These are phyloP conservation scores for Podaxis sp. DNA, from an alignment of 768 basidiomycete genomes.

Conservation along the genomic window DNA sequence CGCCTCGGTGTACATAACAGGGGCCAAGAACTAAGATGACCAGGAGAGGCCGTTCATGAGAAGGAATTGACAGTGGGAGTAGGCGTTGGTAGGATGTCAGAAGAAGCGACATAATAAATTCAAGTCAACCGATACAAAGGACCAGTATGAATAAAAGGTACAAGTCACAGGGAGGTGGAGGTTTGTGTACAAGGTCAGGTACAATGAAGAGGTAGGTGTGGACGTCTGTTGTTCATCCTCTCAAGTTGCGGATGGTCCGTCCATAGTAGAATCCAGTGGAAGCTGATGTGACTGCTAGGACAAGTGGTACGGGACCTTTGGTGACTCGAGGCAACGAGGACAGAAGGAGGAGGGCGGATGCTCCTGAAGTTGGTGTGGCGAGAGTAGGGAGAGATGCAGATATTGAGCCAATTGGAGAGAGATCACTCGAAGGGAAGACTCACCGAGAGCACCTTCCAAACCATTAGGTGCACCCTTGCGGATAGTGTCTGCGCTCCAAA, in stretches of 20 bases:
- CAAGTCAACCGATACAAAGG: background rate
- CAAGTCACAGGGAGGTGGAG: background rate
- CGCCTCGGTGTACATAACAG: background rate
- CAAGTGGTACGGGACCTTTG: slow-evolving; percentile 70
- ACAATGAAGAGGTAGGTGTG: background rate
- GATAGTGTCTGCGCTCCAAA: slow-evolving; percentile 76
- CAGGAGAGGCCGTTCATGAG: no score
- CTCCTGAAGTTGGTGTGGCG: slow-evolving; percentile 39
- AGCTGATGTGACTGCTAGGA: slow-evolving; percentile 59
- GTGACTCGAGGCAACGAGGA: slow-evolving; percentile 69
- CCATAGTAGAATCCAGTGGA: slow-evolving; percentile 67
- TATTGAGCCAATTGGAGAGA: background rate
- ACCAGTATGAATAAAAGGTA: background rate
- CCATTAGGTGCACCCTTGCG: slow-evolving; percentile 69
- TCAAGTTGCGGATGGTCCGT: slow-evolving; percentile 44
- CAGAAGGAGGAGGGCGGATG: slow-evolving; percentile 68
- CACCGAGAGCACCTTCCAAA: slow-evolving; percentile 76
- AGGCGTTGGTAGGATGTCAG: background rate
- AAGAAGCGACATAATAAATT: background rate
- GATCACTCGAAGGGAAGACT: slow-evolving; percentile 16
- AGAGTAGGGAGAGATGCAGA: background rate
- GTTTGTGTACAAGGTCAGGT: background rate
- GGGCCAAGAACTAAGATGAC: background rate
- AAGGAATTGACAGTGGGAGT: no score
- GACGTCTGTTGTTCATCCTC: background rate